Base-by-base conservation (phyloP, 2,329 filamentous ascomycete genomes). In the Peltaster fructicola region DNA sequence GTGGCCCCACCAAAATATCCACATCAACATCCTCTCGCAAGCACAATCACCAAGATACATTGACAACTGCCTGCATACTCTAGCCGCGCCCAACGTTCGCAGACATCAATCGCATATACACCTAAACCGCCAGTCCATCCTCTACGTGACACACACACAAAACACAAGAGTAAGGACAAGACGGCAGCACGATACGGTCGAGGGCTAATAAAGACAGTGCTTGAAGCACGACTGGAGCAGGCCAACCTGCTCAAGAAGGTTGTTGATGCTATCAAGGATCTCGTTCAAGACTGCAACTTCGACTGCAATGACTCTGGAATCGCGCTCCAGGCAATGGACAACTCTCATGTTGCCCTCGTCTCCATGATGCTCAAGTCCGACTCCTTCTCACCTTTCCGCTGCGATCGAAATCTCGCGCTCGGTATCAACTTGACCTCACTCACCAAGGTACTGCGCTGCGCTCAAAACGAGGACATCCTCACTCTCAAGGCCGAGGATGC, bases 271-370 rank as follows among this genome's bases (percentile, higher is more conserved):
- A 93, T 98, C 73, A 95, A 93, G 60, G 88, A 98, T 48, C 73
- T 98, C 25, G 88, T 98, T 26, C 88, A 95, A 58, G 88, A 98
- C 61, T 98, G 88, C 73, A 98, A 98, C 62, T 98, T 98, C 61
- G 88, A 98, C 67, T 98, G 90, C 76, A 98, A 95, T 76, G 90
- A 98, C 66, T 85, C 81, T 27, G 88, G 88, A 35, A 88, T 98
- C 48, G 84, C 85, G 25, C 78, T 98, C 29, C 88, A 98, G 59
- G 88, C 88, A 48, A 98, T 98, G 90, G 88, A 98, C 65, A 98
- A 95, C 70, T 95, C 84, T 24, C 88, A 98, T 59, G 88, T 98
- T 44, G 88, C 88, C 34, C 79, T 98, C 27, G 88, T 98, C 26
- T 93, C 88, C 39, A 98, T 98, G 88, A 73, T 91, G 66, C 77